Conservation (phyloP, 345 rosid species). For the Citrus inodora region DNA sequence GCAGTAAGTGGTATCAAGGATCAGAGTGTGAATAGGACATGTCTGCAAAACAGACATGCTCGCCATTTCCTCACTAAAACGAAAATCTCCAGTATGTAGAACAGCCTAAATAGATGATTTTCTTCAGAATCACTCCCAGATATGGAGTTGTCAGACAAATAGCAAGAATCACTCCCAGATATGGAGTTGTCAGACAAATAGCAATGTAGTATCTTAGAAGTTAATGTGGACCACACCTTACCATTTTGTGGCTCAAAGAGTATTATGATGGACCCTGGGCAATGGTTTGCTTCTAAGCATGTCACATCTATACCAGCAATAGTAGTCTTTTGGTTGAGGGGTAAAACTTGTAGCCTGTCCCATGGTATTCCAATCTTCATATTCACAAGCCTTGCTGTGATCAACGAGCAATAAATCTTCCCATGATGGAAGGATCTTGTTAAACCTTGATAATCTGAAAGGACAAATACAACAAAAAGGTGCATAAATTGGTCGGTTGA, state of each 20-base stretch:
- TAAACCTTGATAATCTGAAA: constrained; percentile 94
- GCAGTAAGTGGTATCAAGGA: constrained; percentile 98
- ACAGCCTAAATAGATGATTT: constrained; percentile 46
- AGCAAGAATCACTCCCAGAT: constrained; percentile 8
- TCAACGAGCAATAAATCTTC: constrained; percentile 80
- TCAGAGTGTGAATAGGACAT: constrained; percentile 61
- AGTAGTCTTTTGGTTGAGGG: constrained; percentile 62
- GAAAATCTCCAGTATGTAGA: constrained; percentile 94
- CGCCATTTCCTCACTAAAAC: constrained; percentile 61
- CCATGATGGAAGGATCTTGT: constrained; percentile 86
- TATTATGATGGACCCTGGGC: constrained; percentile 87
- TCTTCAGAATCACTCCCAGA: constrained; percentile 4
- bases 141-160: constrained; percentile 8
- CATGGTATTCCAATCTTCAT: constrained; percentile 87
- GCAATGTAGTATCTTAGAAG: constrained; percentile 2
- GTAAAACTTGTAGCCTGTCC: constrained; percentile 68
- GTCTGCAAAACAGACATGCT: constrained; percentile 33
- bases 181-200: constrained; percentile 7
- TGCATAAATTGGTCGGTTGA: not conserved
- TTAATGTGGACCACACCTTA: constrained; percentile 55
- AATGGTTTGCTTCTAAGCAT: constrained; percentile 93
- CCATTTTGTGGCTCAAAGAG: constrained; percentile 87
- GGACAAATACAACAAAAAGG: not conserved
- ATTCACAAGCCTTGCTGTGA: constrained; percentile 84
- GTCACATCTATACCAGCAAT: constrained; percentile 68